Conservation (phyloP, 768 basidiomycete genomes). For the Chalciporus pseudorubinellus region DNA sequence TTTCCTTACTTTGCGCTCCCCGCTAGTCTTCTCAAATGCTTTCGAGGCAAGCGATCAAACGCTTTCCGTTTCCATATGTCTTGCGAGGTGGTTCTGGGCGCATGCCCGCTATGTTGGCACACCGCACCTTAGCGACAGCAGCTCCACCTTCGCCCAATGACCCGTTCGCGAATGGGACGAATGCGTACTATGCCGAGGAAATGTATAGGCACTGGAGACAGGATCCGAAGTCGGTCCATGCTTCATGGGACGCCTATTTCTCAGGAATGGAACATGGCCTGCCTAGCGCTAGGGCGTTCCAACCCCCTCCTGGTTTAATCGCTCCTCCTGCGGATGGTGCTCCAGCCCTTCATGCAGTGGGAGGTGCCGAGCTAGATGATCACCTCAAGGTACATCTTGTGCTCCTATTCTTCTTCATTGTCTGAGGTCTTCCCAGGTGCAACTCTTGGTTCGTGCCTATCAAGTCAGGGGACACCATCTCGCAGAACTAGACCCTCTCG, state of each 20-base stretch:
- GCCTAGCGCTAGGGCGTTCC: constrained; percentile 75
- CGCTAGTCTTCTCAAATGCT: constrained; percentile 29
- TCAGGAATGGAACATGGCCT: constrained; percentile 89
- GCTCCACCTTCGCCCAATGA: constrained; percentile 72
- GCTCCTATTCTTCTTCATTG: background rate
- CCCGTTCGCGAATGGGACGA: constrained; percentile 90
- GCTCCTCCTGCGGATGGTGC: constrained; percentile 76
- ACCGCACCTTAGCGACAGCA: constrained; percentile 46
- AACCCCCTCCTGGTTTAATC: constrained; percentile 73
- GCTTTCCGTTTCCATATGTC: constrained; percentile 35
- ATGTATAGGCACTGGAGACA: constrained; percentile 93
- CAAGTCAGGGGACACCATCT: constrained; percentile 98
- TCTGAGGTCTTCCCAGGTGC: constrained; percentile 55
- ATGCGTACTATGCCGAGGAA: constrained; percentile 93
- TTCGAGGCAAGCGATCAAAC: constrained; percentile 36
- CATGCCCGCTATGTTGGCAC: constrained; percentile 15
- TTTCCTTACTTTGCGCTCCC: background rate
- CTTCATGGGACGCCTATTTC: constrained; percentile 94
- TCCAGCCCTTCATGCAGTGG: constrained; percentile 64
- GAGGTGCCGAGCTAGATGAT: constrained; percentile 81
- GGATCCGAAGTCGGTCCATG: constrained; percentile 89
- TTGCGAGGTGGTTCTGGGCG: constrained; percentile 24
- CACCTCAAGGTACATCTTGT: constrained; percentile 76
- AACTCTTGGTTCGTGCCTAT: constrained; percentile 96
- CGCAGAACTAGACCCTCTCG: constrained; percentile 93